Evolutionary conservation across 345 rosid species (phyloP).

Genomic region (Ceriops zippeliana): DNA sequence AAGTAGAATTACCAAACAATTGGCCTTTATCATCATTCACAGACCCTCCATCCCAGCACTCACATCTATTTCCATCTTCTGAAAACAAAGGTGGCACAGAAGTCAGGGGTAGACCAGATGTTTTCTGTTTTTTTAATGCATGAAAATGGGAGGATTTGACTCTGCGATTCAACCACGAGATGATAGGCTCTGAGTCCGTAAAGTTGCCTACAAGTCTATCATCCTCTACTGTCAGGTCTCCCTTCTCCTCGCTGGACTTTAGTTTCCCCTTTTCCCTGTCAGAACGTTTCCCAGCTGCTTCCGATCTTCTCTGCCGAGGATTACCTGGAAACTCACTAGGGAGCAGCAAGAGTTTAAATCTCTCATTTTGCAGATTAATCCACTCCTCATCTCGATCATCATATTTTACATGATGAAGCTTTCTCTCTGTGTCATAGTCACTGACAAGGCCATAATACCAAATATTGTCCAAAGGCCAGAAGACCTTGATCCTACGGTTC

Average conservation of each 20-base stretch:
- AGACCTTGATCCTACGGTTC: conserved; percentile 71
- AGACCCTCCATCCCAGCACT: conserved; percentile 28
- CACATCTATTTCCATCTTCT: conserved; percentile 26
- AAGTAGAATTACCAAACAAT: conserved; percentile 28
- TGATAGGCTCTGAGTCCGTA: conserved; percentile 88
- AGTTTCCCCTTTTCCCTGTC: conserved; percentile 33
- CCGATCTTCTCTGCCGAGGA: conserved; percentile 39
- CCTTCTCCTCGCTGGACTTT: conserved; percentile 37
- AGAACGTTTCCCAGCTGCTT: conserved; percentile 31
- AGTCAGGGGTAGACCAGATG: conserved; percentile 23
- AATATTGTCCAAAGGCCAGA: conserved; percentile 92
- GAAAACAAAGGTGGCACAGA: conserved; percentile 16
- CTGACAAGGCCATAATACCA: conserved; percentile 87
- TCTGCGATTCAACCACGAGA: conserved; percentile 67
- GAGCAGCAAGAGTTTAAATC: conserved; percentile 77
- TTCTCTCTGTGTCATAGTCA: conserved; percentile 66
- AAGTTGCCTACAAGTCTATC: conserved; percentile 43
- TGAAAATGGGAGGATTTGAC: conserved; percentile 52
- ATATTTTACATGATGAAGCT: conserved; percentile 86
- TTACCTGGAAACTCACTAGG: conserved; percentile 75
- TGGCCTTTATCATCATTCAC: conserved; percentile 25
- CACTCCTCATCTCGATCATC: conserved; percentile 99
- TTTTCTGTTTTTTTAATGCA: conserved; percentile 51
- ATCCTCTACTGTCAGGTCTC: conserved; percentile 41
- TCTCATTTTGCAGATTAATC: conserved; percentile 76